These are phyloP conservation scores for Penicillium desertorum DNA, from an alignment of 495 filamentous ascomycete genomes.

Conservation along the genomic window DNA sequence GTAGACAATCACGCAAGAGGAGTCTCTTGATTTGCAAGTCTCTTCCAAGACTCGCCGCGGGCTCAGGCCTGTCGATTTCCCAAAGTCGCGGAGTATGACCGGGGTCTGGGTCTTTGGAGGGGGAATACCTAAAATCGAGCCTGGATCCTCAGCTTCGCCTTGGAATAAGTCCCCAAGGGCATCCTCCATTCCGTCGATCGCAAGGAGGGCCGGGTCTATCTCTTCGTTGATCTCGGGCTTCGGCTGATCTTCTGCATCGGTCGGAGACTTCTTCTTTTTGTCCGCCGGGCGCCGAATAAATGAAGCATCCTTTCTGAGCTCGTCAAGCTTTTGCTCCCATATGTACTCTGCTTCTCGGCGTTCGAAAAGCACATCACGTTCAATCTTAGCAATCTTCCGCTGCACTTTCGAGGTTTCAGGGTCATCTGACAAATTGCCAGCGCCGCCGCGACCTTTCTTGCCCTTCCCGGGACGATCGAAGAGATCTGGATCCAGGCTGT, in stretches of 20 bases:
- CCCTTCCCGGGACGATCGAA: conserved; percentile 49
- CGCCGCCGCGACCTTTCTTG: conserved; percentile 35
- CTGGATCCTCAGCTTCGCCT: conserved; percentile 40
- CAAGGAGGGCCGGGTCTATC: conserved; percentile 41
- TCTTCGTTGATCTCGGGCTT: conserved; percentile 42
- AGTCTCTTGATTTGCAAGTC: conserved; percentile 79
- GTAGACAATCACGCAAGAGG: conserved; percentile 61
- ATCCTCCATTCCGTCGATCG: conserved; percentile 52
- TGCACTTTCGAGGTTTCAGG: conserved; percentile 61
- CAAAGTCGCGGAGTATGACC: conserved; percentile 76
- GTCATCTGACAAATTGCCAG: conserved; percentile 30
- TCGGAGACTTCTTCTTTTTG: conserved; percentile 28
- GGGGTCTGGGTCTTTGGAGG: conserved; percentile 16
- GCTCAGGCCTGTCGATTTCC: conserved; percentile 68
- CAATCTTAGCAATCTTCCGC: conserved; percentile 71
- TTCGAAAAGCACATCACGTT: conserved; percentile 86
- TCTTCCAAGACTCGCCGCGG: conserved; percentile 79
- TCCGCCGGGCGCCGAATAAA: conserved; percentile 36
- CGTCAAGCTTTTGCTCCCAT: conserved; percentile 67
- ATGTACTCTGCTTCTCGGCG: conserved; percentile 66
- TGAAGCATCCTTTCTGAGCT: conserved; percentile 60
- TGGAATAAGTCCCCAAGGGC: conserved; percentile 69
- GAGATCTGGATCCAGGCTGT: conserved; percentile 65
- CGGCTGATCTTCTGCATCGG: conserved; percentile 33
- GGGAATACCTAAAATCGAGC: conserved; percentile 28